A percentile compares a stretch with the other conserved stretches of the same genome.
Evolutionary conservation across 352 stramenopile species (phyloP).

Genomic region (Globisporangium takayamanum): DNA sequence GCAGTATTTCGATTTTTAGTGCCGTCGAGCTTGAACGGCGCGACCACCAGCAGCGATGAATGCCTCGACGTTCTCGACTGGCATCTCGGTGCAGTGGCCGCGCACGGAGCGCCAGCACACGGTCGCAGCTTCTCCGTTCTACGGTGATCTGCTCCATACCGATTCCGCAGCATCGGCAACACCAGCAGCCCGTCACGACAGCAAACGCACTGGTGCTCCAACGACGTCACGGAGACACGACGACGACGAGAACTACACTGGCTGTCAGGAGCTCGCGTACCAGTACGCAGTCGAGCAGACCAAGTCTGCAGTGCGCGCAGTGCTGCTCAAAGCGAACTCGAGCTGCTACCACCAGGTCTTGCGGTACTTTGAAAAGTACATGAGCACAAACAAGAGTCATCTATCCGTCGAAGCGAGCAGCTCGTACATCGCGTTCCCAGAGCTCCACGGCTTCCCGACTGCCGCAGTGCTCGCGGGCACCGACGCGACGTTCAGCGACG

Average conservation of each 20-base stretch:
- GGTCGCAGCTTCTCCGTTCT: constrained; percentile 1
- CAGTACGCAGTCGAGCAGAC: constrained; percentile 55
- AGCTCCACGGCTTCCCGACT: constrained; percentile 46
- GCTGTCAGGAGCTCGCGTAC: constrained; percentile 60
- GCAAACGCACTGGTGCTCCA: neutral
- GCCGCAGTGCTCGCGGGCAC: constrained; percentile 61
- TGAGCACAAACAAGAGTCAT: constrained; percentile 2
- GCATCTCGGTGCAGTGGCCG: constrained; percentile 46
- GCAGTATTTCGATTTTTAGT: constrained; percentile 3
- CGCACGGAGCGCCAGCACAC: neutral
- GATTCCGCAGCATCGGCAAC: neutral
- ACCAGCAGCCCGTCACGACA: neutral
- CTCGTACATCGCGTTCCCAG: constrained; percentile 26
- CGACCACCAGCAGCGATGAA: constrained; percentile 25
- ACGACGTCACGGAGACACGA: neutral
- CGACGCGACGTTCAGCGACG: constrained; percentile 64
- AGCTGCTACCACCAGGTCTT: constrained; percentile 62
- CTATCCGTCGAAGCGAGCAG: constrained; percentile 1
- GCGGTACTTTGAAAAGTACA: constrained; percentile 54
- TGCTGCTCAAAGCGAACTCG: constrained; percentile 61
- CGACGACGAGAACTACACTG: constrained; percentile 35
- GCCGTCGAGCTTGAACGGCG: no score
- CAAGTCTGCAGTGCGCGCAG: constrained; percentile 38
- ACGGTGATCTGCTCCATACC: neutral
- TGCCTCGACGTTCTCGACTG: constrained; percentile 39